Evolutionary conservation across 2,329 filamentous ascomycete species (phyloP).

Genomic region (Aspergillus uvarum): DNA sequence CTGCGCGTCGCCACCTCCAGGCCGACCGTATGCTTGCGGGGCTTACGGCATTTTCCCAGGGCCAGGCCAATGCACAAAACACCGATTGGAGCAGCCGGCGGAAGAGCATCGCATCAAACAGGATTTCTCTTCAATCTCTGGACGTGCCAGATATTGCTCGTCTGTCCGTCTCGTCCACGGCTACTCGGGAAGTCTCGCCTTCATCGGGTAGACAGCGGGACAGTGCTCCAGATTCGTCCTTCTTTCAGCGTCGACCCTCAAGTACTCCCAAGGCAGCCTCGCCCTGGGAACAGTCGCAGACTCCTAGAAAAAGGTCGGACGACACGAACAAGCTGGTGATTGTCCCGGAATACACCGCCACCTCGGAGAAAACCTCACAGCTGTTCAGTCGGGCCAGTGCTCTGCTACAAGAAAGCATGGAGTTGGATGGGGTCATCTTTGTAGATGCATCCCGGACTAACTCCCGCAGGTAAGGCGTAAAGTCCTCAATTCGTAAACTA

Average conservation of each 20-base stretch:
- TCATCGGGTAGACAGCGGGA: neutral
- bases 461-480: slow-evolving; percentile 19
- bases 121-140: neutral
- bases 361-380: slow-evolving; percentile 15
- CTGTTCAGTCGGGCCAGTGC: slow-evolving; percentile 46
- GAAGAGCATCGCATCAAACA: neutral
- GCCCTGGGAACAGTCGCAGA: slow-evolving; percentile 8
- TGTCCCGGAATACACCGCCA: slow-evolving; percentile 11
- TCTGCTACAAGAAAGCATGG: slow-evolving; percentile 42
- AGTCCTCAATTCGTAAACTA: neutral
- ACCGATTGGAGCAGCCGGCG: neutral
- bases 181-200: neutral
- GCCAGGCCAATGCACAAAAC: slow-evolving; percentile 13
- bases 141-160: slow-evolving; percentile 6
- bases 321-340: slow-evolving; percentile 14
- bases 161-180: slow-evolving; percentile 2
- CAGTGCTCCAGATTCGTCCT: neutral
- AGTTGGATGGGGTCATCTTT: slow-evolving; percentile 39
- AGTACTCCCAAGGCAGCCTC: neutral
- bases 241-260: slow-evolving; percentile 4
- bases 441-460: slow-evolving; percentile 24
- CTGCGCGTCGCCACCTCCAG: slow-evolving; percentile 52
- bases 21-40: slow-evolving; percentile 57
- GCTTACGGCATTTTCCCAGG: slow-evolving; percentile 50
- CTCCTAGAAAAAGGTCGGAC: slow-evolving; percentile 10